These are phyloP conservation scores for Colletotrichum musae DNA, from an alignment of 2,329 filamentous ascomycete species.

Conservation along the genomic window DNA sequence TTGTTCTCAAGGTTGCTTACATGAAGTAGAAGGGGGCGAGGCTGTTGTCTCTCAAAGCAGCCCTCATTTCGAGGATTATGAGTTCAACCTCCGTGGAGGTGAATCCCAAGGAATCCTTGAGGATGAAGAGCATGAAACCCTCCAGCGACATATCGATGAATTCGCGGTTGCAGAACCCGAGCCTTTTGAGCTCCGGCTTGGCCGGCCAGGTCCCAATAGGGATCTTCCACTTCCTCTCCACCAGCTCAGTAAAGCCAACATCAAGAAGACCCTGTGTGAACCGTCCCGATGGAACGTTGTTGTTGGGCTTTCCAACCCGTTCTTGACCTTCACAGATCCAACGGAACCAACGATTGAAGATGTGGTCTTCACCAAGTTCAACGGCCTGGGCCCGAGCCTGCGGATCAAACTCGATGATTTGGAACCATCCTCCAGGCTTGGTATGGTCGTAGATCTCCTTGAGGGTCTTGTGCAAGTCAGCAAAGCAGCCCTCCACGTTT, in stretches of 20 bases:
- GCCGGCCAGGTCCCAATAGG: constrained; percentile 47
- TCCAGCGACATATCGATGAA: not conserved
- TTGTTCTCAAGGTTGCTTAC: too few species aligned
- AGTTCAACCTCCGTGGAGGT: too few species aligned
- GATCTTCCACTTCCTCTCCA: constrained; percentile 37
- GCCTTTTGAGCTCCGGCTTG: constrained; percentile 46
- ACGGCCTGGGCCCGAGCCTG: constrained; percentile 3
- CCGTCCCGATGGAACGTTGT: constrained; percentile 27
- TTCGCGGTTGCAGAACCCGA: not conserved
- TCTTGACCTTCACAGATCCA: constrained; percentile 45
- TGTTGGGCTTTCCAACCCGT: constrained; percentile 44
- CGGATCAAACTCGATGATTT: constrained; percentile 43
- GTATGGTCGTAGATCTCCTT: constrained; percentile 62
- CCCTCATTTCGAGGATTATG: too few species aligned
- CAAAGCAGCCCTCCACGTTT: constrained; percentile 66
- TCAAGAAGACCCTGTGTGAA: constrained; percentile 42
- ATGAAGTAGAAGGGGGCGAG: too few species aligned
- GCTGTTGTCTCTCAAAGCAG: too few species aligned
- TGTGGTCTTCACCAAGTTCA: constrained; percentile 41
- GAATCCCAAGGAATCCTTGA: too few species aligned
- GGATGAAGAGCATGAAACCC: not conserved
- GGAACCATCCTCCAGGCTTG: constrained; percentile 60
- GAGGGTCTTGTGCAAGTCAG: constrained; percentile 66
- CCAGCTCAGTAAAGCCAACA: constrained; percentile 41
- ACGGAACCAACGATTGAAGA: constrained; percentile 46